phyloP scores from a whole-genome alignment of 768 basidiomycete species.

The Dentipellis sp. region DNA sequence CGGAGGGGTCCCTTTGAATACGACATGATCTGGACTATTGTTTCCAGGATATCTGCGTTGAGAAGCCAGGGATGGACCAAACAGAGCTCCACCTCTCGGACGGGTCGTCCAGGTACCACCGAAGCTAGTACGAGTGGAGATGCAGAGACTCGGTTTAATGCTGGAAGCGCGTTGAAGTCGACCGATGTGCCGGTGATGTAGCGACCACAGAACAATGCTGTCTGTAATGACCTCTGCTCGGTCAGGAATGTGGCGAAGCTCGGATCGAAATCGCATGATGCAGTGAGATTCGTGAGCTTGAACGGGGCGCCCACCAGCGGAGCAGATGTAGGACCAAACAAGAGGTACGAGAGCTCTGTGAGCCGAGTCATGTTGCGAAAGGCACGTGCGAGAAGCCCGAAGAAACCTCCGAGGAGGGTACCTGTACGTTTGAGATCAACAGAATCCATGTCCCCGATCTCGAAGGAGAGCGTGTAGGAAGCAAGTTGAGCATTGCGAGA shows the following conservation, averaged over 20 bases:
- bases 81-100: constrained; percentile 19
- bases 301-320: constrained; percentile 18
- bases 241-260: constrained; percentile 15
- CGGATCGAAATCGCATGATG: constrained; percentile 17
- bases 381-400: constrained; percentile 14
- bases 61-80: constrained; percentile 18
- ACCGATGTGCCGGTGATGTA: constrained; percentile 12
- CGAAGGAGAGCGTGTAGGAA: constrained; percentile 5
- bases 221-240: constrained; percentile 13
- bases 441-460: constrained; percentile 10
- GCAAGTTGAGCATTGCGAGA: constrained; percentile 8
- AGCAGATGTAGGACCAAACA: constrained; percentile 15
- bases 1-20: constrained; percentile 16
- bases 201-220: constrained; percentile 18
- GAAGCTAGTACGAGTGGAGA: constrained; percentile 18
- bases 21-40: constrained; percentile 15
- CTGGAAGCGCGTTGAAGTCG: constrained; percentile 11
- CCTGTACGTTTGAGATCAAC: constrained; percentile 4
- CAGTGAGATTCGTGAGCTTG: constrained; percentile 17
- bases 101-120: constrained; percentile 17
- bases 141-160: constrained; percentile 18
- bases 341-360: constrained; percentile 18
- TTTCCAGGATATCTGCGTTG: constrained; percentile 17
- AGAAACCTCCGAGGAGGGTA: constrained; percentile 6
- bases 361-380: constrained; percentile 17